Conservation (phyloP, 1,284 basidiomycete species). For the Ustilago curta region DNA sequence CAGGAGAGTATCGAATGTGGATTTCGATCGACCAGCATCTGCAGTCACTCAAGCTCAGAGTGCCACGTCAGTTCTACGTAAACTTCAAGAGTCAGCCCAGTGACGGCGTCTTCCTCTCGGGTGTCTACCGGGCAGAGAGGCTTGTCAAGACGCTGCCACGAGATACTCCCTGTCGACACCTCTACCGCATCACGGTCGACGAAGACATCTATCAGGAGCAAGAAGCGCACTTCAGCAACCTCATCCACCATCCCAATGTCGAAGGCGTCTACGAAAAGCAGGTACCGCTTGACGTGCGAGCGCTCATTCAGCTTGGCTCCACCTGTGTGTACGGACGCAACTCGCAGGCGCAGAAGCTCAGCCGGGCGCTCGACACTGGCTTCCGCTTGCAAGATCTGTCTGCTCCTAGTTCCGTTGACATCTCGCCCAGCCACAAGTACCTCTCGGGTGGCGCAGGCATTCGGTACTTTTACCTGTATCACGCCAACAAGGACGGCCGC, state of each 20-base stretch:
- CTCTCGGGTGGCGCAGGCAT: conserved; percentile 80
- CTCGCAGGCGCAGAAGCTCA: conserved; percentile 76
- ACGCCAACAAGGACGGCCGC: conserved; percentile 80
- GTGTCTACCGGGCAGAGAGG: conserved; percentile 78
- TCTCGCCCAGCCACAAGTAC: conserved; percentile 74
- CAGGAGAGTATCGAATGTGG: conserved; percentile 92
- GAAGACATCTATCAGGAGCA: conserved; percentile 87
- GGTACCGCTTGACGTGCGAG: conserved; percentile 86
- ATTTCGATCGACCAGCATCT: conserved; percentile 85
- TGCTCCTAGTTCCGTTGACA: conserved; percentile 43
- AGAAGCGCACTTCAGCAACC: conserved; percentile 88
- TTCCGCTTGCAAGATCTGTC: conserved; percentile 85
- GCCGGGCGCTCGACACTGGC: conserved; percentile 83
- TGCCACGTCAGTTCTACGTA: conserved; percentile 92
- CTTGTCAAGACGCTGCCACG: conserved; percentile 85
- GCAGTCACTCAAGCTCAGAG: conserved; percentile 81
- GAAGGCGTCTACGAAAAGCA: conserved; percentile 96
- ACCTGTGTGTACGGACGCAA: conserved; percentile 79
- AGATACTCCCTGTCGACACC: conserved; percentile 79
- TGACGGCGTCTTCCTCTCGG: conserved; percentile 75
- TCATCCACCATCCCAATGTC: conserved; percentile 93
- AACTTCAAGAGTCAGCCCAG: conserved; percentile 81
- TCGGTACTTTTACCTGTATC: conserved; percentile 92
- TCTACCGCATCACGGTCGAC: conserved; percentile 85
- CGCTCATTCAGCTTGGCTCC: conserved; percentile 85